Conservation (phyloP, 2,329 filamentous ascomycete genomes). For the Penicillium sp. region DNA sequence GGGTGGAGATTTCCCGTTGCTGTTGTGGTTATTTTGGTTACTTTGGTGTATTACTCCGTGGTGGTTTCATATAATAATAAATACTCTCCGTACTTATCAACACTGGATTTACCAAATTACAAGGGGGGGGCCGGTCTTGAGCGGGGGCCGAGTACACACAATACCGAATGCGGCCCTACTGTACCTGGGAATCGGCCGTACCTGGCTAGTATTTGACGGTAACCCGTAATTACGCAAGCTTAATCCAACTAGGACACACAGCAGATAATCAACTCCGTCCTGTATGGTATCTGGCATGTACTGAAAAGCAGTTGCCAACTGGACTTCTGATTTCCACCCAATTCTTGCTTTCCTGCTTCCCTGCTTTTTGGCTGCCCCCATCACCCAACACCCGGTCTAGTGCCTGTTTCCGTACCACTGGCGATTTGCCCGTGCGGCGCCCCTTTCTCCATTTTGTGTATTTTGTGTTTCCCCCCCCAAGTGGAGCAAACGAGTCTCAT, state of each 20-base stretch:
- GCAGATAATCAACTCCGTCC: no score
- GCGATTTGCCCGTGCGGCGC: conserved; percentile 8
- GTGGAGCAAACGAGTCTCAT: conserved; percentile 5
- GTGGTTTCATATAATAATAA: neutral
- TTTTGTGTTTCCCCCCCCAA: neutral
- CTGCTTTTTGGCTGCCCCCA: conserved; percentile 17
- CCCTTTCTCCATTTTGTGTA: conserved; percentile 21
- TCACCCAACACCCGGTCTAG: conserved; percentile 1
- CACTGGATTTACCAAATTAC: neutral
- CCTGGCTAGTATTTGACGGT: neutral
- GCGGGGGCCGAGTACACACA: conserved; percentile 9
- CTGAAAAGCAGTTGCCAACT: neutral
- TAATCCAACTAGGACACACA: neutral
- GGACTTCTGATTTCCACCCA: neutral
- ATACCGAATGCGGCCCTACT: conserved; percentile 25
- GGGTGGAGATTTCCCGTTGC: conserved; percentile 29
- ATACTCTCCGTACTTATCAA: neutral
- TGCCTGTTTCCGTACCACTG: conserved; percentile 17
- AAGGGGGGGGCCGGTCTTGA: neutral
- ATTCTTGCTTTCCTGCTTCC: neutral
- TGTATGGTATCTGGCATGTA: neutral
- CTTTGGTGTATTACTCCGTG: no score
- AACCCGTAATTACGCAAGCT: neutral
- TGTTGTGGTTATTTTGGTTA: neutral
- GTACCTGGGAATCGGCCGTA: neutral